phyloP scores from a whole-genome alignment of 306 rosid species.

The Cyclanthera cordifolia region DNA sequence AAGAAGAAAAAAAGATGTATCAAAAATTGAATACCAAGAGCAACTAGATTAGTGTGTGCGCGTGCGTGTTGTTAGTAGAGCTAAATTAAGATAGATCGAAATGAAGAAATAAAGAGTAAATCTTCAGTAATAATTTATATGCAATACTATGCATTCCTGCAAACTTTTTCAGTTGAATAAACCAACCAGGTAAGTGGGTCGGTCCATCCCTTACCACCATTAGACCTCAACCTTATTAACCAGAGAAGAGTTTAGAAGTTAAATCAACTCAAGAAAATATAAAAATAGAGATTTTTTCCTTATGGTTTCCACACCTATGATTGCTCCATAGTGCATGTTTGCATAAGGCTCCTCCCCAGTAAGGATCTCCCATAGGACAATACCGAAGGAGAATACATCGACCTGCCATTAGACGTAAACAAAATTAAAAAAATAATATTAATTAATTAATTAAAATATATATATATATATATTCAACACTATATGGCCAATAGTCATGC shows the following conservation, averaged over 20 bases:
- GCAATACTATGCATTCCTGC: background rate
- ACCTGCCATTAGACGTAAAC: slow-evolving; percentile 40
- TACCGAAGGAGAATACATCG: slow-evolving; percentile 86
- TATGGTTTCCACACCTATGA: slow-evolving; percentile 45
- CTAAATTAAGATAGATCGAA: too few relatives aligned
- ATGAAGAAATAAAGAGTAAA: background rate
- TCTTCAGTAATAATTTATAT: too few relatives aligned
- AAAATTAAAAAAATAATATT: background rate
- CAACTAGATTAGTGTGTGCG: background rate
- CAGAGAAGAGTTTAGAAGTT: background rate
- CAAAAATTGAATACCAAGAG: background rate
- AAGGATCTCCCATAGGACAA: slow-evolving; percentile 85
- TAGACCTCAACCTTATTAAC: background rate
- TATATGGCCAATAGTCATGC: too few relatives aligned
- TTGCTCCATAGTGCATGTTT: slow-evolving; percentile 88
- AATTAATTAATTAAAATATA: too few relatives aligned
- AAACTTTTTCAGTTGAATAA: background rate
- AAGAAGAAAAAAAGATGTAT: too few relatives aligned
- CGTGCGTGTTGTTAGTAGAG: too few relatives aligned
- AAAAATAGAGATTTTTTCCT: background rate
- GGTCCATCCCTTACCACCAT: background rate
- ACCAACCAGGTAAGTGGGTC: background rate
- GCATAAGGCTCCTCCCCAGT: slow-evolving; percentile 91
- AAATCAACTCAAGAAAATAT: background rate
- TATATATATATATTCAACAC: too few relatives aligned